phyloP scores from a whole-genome alignment of 148 eudicot genomes.

The Agrostemma githago region DNA sequence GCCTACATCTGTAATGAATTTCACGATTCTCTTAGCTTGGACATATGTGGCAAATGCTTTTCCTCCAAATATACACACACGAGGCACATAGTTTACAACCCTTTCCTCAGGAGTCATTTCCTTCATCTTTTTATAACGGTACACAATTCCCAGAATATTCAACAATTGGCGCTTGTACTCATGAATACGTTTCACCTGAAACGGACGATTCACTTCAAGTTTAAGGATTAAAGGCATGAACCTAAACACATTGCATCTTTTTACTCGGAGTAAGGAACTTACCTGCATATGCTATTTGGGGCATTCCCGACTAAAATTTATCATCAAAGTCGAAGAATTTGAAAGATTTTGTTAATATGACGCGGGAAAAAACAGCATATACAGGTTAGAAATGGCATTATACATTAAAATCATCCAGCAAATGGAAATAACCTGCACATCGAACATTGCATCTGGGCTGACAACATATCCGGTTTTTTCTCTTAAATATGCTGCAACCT shows the following conservation, averaged over 20 bases:
- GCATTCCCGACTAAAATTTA: too few species aligned
- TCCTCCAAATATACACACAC: slow-evolving; percentile 96
- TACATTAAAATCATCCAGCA: background rate
- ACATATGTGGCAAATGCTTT: slow-evolving; percentile 93
- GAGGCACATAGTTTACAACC: slow-evolving; percentile 59
- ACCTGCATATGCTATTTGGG: background rate
- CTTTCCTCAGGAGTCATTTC: slow-evolving; percentile 75
- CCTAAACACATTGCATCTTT: slow-evolving; percentile 7
- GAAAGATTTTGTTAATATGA: background rate
- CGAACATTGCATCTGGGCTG: slow-evolving; percentile 95
- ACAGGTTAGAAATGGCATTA: background rate
- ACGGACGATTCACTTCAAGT: slow-evolving; percentile 15
- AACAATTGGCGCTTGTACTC: slow-evolving; percentile 91
- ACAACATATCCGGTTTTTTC: slow-evolving; percentile 79
- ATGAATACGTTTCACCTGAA: slow-evolving; percentile 91
- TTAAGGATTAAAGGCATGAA: background rate
- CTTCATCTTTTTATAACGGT: slow-evolving; percentile 95
- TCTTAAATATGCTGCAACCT: slow-evolving; percentile 58
- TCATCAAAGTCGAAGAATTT: background rate
- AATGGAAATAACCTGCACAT: slow-evolving; percentile 61
- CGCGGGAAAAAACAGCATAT: background rate
- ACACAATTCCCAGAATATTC: slow-evolving; percentile 83
- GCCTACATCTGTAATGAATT: slow-evolving; percentile 90
- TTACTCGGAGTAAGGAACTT: background rate
- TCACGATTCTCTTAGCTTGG: slow-evolving; percentile 95